Evolutionary conservation across 2,329 filamentous ascomycete genomes (phyloP).

Genomic region (Cladophialophora immunda): DNA sequence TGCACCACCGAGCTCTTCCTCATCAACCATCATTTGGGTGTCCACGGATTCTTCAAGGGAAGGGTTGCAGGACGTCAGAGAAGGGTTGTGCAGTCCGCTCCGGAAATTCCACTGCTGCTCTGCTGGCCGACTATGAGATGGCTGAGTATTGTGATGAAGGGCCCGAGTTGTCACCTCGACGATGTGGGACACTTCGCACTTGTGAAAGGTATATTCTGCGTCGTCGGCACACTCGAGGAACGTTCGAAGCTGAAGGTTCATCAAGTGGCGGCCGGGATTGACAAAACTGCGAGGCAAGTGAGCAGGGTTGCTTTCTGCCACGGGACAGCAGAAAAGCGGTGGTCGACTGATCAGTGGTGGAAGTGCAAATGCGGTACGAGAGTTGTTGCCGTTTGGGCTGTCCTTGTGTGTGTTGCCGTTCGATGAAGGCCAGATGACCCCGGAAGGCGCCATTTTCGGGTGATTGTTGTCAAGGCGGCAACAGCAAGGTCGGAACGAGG

Average conservation of each 20-base stretch:
- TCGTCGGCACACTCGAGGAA: conserved; percentile 37
- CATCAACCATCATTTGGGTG: conserved; percentile 21
- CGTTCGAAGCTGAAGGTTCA: conserved; percentile 34
- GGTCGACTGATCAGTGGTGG: conserved; percentile 29
- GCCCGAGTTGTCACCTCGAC: conserved; percentile 34
- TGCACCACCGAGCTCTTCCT: conserved; percentile 12
- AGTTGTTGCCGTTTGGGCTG: neutral
- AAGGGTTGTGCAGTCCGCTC: neutral
- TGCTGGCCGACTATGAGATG: conserved; percentile 1
- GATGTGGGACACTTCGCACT: conserved; percentile 37
- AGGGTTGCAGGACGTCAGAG: conserved; percentile 25
- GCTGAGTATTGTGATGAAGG: conserved; percentile 17
- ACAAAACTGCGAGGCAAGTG: conserved; percentile 36
- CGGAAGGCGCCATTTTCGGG: neutral
- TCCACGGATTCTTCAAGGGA: conserved; percentile 29
- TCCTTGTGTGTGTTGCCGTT: conserved; percentile 12
- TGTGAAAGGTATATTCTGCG: conserved; percentile 23
- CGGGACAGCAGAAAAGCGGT: conserved; percentile 34
- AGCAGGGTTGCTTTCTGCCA: conserved; percentile 28
- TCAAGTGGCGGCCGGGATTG: conserved; percentile 36
- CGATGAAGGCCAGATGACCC: conserved; percentile 9
- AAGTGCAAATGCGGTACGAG: conserved; percentile 20
- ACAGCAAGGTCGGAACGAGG: neutral
- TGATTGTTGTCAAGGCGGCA: neutral
- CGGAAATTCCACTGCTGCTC: conserved; percentile 33